Base-by-base conservation (phyloP, 331 rosid species). In the Prunus yedoensis region DNA sequence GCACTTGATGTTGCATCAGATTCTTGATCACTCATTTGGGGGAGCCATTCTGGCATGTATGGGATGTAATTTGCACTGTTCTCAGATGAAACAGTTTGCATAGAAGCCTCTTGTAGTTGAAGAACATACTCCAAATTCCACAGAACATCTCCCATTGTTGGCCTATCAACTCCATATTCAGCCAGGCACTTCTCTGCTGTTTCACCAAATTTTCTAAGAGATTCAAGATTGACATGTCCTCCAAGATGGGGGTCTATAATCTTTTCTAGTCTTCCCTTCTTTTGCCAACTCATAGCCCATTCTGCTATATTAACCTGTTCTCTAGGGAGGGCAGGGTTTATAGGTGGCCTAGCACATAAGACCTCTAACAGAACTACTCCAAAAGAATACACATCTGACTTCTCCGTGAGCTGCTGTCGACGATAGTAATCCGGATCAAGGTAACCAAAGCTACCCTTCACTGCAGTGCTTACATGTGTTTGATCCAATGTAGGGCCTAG, bases 151-250 rank as follows among this genome's bases (percentile, higher is more conserved):
- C 90, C 86, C 85, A 87, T 87, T n/a, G 86, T 73, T n/a, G 84
- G 88, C 79, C 90, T 79, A 50, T 87, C 88, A 38, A 46, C 73
- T 18, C 90, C 86, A 43, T 73, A 61, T 67, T 87, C 88, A 50
- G 80, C 86, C 73, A 84, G 57, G 66, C 90, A 84, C 77, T 87
- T 84, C 82, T 87, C 88, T 47, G 86, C 90, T 27, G 90, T 87
- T 61, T 87, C 86, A n/a, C 83, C 88, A 62, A 76, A 87, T 68
- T 83, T 84, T 25, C 83, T 50, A 10, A 81, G 79, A 1, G 90
- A 87, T 17, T 74, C 78, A 16, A 78, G 77, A 51, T 64, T 77
- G 23, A 87, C 63, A 45, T 69, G 56, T 9, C 86, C 86, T 23
- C 51, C 72, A 10, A 87, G 82, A 66, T 56, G 52, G 38, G 79